Conservation (phyloP, 306 rosid species). For the Vachellia pachyceras region DNA sequence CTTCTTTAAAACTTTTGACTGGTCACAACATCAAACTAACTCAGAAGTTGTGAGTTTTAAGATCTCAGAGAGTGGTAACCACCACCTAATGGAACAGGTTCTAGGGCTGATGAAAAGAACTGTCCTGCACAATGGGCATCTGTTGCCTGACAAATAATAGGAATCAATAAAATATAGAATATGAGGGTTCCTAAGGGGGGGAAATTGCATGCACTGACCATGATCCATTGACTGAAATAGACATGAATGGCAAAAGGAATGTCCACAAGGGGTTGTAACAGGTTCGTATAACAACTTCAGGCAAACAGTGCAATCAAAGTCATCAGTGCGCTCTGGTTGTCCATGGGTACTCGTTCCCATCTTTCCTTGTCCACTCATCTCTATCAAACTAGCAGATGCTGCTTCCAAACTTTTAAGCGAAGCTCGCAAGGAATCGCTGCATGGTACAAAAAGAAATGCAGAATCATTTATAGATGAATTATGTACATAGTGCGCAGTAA, state of each 20-base stretch:
- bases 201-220: constrained; percentile 58
- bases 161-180: constrained; percentile 42
- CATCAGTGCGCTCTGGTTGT: constrained; percentile 78
- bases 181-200: constrained; percentile 23
- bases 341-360: constrained; percentile 42
- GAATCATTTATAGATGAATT: constrained; percentile 26
- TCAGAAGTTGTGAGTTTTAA: neutral
- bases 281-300: constrained; percentile 86
- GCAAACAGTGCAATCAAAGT: constrained; percentile 91
- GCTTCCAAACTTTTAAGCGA: constrained; percentile 73
- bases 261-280: constrained; percentile 98
- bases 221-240: constrained; percentile 92
- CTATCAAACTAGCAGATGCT: constrained; percentile 44
- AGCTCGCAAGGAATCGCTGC: constrained; percentile 70
- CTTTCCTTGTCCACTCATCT: constrained; percentile 34
- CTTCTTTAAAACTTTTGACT: constrained; percentile 26
- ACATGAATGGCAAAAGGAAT: constrained; percentile 94
- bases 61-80: constrained; percentile 30
- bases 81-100: constrained; percentile 85
- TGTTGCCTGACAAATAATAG: constrained; percentile 80
- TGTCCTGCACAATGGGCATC: constrained; percentile 98
- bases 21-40: constrained; percentile 27
- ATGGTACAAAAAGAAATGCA: constrained; percentile 52
- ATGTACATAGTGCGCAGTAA: constrained; percentile 27
- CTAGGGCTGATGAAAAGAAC: constrained; percentile 90